A percentile compares a stretch with the other conserved stretches of the same genome.
Evolutionary conservation across 306 rosid genomes (phyloP).

Genomic region (Begonia masoniana): DNA sequence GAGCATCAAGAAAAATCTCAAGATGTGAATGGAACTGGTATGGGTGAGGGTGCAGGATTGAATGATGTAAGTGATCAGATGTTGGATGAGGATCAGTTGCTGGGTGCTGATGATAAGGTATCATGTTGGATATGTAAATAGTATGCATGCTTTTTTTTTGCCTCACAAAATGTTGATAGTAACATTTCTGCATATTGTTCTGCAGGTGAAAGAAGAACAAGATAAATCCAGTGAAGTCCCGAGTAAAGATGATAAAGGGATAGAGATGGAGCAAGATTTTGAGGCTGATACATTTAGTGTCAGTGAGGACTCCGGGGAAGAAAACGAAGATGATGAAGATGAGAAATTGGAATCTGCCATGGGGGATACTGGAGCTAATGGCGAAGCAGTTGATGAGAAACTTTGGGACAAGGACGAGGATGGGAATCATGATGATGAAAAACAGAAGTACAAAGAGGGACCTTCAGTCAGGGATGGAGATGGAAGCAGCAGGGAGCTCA

Average conservation of each 20-base stretch:
- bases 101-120: slow-evolving; percentile 66
- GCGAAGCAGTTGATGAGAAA: slow-evolving; percentile 64
- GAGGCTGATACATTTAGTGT: slow-evolving; percentile 51
- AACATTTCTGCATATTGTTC: slow-evolving; percentile 2
- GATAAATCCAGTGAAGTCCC: slow-evolving; percentile 47
- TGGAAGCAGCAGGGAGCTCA: slow-evolving; percentile 46
- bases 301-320: slow-evolving; percentile 73
- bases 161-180: background rate
- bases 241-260: slow-evolving; percentile 47
- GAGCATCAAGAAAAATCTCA: slow-evolving; percentile 27
- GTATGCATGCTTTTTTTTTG: slow-evolving; percentile 5
- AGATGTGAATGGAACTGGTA: slow-evolving; percentile 67
- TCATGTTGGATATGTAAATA: slow-evolving; percentile 1
- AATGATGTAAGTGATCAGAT: slow-evolving; percentile 89
- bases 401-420: slow-evolving; percentile 57
- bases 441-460: slow-evolving; percentile 62
- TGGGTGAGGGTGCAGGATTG: slow-evolving; percentile 78
- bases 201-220: slow-evolving; percentile 39
- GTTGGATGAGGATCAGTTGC: slow-evolving; percentile 80
- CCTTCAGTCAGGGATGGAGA: slow-evolving; percentile 51
- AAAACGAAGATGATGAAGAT: slow-evolving; percentile 39
- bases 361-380: slow-evolving; percentile 61
- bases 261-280: slow-evolving; percentile 87
- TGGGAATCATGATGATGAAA: slow-evolving; percentile 32
- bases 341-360: slow-evolving; percentile 51